Evolutionary conservation across 148 eudicot genomes (phyloP).

Genomic region (Rheum nobile): DNA sequence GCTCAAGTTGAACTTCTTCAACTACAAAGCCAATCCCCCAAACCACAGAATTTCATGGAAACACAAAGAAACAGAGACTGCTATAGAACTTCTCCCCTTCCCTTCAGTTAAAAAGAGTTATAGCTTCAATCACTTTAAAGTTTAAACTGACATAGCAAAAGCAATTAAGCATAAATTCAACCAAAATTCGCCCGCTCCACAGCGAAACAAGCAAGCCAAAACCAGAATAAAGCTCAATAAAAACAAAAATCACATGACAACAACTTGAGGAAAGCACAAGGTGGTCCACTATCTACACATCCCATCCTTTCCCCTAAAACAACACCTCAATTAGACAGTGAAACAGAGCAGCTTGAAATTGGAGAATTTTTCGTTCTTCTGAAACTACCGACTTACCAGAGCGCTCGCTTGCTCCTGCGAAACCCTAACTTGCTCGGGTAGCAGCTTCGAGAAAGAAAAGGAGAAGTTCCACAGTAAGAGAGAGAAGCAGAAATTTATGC

Average conservation of each 20-base stretch:
- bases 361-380: background rate
- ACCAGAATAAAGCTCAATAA: background rate
- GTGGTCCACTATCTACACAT: conserved; percentile 3
- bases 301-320: background rate
- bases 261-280: conserved; percentile 2
- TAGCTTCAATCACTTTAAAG: background rate
- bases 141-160: background rate
- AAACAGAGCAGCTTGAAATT: background rate
- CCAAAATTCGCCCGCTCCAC: background rate
- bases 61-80: background rate
- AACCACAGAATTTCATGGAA: background rate
- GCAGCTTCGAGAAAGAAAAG: background rate
- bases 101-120: background rate
- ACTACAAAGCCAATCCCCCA: background rate
- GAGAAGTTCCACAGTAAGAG: background rate
- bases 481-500: background rate
- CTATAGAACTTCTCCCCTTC: background rate
- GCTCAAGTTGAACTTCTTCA: background rate
- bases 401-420: background rate
- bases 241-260: conserved; percentile 12
- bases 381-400: background rate
- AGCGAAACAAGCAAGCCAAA: background rate
- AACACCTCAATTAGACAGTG: background rate
- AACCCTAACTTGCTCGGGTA: conserved; percentile 3
- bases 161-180: background rate